Base-by-base conservation (phyloP, 2,329 filamentous ascomycete genomes). In the Neoscytalidium dimidiatum region DNA sequence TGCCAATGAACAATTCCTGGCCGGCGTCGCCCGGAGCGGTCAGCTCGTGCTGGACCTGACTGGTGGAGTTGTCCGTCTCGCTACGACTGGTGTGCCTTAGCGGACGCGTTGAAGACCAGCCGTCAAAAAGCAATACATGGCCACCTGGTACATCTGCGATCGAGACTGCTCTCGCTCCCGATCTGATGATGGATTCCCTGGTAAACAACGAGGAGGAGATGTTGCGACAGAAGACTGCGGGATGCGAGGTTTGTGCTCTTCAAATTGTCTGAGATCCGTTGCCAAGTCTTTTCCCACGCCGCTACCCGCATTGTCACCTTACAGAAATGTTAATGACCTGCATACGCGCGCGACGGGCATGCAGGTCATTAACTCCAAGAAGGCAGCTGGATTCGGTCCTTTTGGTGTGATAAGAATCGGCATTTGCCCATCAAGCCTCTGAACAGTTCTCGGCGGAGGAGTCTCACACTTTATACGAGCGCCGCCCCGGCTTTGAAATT, bases 271-370 rank as follows among this genome's bases (percentile, higher is more conserved):
- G 41, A 26, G 23, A 60, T 17, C 28, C 38, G 19, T 9, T 46
- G 56, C 56, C 28, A 60, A 60, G 56, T 17, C 56, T 14, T 41
- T 17, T 19, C 53, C 35, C 35, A 29, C 38, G 56, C 28, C 28
- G 56, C 56, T 60, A 60, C 41, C 56, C 56, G 41, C 31, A n/a
- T 21, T 60, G 41, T 44, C 56, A 60, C 56, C 56, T 60, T 60
- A 60, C 56, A 19, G 56, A 46, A 46, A n/a, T n/a, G 41, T 31
- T 5, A 31, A 60, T 60, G 56, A 60, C 41, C 41, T 60, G 56
- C 53, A 56, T 56, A 41, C 23, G 19, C 51, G 51, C 23, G 21
- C 19, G 14, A 31, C 35, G 9, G n/a, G 19, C 23, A 41, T 41
- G 21, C 53, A 29, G 33, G 33, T 9, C 9, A 21, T 21, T 23